Base-by-base conservation (phyloP, 2,329 filamentous ascomycete species). In the Zasmidium cellare region DNA sequence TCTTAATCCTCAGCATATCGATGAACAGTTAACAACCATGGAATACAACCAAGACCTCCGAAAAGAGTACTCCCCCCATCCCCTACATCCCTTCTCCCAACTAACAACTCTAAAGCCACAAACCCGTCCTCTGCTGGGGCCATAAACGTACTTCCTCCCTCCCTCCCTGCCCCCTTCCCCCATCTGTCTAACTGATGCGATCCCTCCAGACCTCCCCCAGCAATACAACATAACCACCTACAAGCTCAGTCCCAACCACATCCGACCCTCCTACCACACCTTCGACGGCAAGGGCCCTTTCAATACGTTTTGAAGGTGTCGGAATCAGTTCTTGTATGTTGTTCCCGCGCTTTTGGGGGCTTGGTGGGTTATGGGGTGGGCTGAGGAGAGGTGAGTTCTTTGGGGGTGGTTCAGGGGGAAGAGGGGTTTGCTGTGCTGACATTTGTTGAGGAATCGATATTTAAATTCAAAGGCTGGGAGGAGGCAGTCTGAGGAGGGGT, bases 321-420 rank as follows among this genome's bases (percentile, higher is more conserved):
- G 52, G 48, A 47, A 55, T 45, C 52, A 58, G 25, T 38, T 58
- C 52, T 22, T 55, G 28, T 50, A 58, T 41, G 53, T 58, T 28
- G 38, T 55, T 38, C 52, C 56, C 19, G 35, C 56, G 23, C 22
- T 58, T 22, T 11, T 58, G 23, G 46, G 35, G 22, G 52, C 46
- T 24, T 51, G 55, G 28, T 25, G 31, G 31, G 6, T 55, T 46
- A 51, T 55, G 56, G 14, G 52, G 35, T 52, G 56, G 56, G 46
- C 56, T 22, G 35, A 55, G 22, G 24, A 58, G 12, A 48, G 52
- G 56, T 52, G 22, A 48, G 18, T 48, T 20, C 16, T 9, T 41
- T 41, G 12, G 3, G 12, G 35, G 23, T n/a, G 9, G 22, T 45
- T 19, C 5, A 11, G 18, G 20, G 20, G 24, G 24, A 20, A 22